phyloP scores from a whole-genome alignment of 331 rosid species.

The Ulmus americana region DNA sequence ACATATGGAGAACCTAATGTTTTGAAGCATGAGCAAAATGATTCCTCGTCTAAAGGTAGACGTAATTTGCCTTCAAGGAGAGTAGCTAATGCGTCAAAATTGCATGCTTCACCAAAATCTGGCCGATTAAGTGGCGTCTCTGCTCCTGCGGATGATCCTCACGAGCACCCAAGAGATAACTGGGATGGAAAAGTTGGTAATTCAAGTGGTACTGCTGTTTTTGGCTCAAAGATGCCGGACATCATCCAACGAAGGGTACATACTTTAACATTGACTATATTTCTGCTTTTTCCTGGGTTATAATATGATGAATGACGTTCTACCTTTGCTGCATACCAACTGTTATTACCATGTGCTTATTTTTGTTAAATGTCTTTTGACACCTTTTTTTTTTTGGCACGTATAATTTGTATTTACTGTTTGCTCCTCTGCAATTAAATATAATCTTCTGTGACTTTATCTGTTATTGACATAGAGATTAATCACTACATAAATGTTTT shows the following conservation, averaged over 20 bases:
- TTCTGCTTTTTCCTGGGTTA: not conserved
- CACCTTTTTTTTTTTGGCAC: too few relatives aligned
- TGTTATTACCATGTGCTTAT: too few relatives aligned
- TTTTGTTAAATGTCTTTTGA: too few relatives aligned
- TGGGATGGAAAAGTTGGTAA: conserved; percentile 61
- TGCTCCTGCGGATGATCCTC: conserved; percentile 57
- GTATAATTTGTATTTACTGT: too few relatives aligned
- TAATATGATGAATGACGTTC: conserved; percentile 5
- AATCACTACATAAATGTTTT: too few relatives aligned
- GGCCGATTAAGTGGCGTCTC: conserved; percentile 55
- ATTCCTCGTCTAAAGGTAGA: conserved; percentile 51
- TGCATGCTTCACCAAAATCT: conserved; percentile 70
- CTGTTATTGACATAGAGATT: too few relatives aligned
- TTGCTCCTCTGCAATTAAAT: too few relatives aligned
- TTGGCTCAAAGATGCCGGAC: conserved; percentile 68
- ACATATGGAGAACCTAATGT: conserved; percentile 44
- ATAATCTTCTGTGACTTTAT: too few relatives aligned
- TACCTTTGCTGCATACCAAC: not conserved
- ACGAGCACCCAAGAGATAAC: conserved; percentile 62
- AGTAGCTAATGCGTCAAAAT: conserved; percentile 51
- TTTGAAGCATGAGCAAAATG: conserved; percentile 59
- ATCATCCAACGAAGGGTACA: conserved; percentile 81
- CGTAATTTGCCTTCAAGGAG: conserved; percentile 68
- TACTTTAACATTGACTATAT: conserved; percentile 12
- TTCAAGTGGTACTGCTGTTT: conserved; percentile 53